Conservation (phyloP, 2,329 filamentous ascomycete species). For the Microsporum canis region DNA sequence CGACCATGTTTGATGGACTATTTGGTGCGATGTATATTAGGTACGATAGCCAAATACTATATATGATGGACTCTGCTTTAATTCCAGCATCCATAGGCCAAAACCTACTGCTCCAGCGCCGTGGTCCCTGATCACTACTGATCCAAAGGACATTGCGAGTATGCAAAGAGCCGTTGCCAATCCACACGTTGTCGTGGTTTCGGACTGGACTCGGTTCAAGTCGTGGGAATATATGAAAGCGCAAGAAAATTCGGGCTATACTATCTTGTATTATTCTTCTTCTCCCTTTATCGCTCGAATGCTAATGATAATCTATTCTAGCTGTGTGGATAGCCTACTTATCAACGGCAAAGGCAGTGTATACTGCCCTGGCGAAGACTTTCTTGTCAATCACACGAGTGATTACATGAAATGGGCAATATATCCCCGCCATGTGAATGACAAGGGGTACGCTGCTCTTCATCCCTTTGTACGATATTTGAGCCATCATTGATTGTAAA, state of each 20-base stretch:
- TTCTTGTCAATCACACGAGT: neutral
- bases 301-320: neutral
- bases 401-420: neutral
- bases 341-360: slow-evolving; percentile 51
- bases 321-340: slow-evolving; percentile 46
- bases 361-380: slow-evolving; percentile 36
- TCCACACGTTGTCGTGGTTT: neutral
- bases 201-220: neutral
- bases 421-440: neutral
- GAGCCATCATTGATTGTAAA: slow-evolving; percentile 13
- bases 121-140: neutral
- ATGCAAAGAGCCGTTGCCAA: neutral
- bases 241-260: neutral
- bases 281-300: neutral
- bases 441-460: neutral
- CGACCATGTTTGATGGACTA: neutral
- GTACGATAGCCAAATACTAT: neutral
- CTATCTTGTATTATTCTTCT: neutral
- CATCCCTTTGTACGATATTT: neutral
- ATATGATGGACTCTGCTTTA: neutral
- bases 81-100: neutral
- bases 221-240: slow-evolving; percentile 3
- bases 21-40: neutral
- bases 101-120: neutral
- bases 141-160: neutral